These are phyloP conservation scores for Ambrosia hybrid DNA, from an alignment of 140 eudicot species.

Conservation along the genomic window DNA sequence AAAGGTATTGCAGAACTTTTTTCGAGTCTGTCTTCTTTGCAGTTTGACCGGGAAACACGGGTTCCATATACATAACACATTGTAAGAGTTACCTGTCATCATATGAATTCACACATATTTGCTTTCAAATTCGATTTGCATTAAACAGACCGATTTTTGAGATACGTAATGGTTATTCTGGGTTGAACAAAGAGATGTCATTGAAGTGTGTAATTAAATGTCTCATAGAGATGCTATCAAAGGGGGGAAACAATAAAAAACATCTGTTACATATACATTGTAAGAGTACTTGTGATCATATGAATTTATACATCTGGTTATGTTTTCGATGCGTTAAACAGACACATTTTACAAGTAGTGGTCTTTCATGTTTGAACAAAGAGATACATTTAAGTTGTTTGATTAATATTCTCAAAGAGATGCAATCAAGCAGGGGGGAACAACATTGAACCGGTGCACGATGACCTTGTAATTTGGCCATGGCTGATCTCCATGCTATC, in stretches of 20 bases:
- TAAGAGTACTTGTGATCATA: neutral
- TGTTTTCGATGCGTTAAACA: neutral
- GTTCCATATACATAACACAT: conserved; percentile 35
- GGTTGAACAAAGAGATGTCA: conserved; percentile 28
- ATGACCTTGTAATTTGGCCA: conserved; percentile 24
- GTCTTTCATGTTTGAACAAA: conserved; percentile 26
- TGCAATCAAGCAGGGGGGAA: conserved; percentile 35
- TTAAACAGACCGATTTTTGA: neutral
- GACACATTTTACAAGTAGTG: neutral
- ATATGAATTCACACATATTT: conserved; percentile 14
- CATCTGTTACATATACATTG: conserved; percentile 43
- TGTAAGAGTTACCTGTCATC: conserved; percentile 5
- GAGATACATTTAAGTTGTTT: conserved; percentile 14
- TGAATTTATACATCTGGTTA: neutral
- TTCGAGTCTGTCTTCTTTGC: conserved; percentile 48
- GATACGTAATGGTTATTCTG: too few species aligned
- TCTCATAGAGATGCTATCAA: neutral
- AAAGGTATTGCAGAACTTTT: conserved; percentile 85
- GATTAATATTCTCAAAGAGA: neutral
- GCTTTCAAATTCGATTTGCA: neutral
- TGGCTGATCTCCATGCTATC: conserved; percentile 36
- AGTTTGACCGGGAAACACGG: conserved; percentile 52
- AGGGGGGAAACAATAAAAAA: conserved; percentile 16
- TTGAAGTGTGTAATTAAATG: conserved; percentile 16
- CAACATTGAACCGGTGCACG: conserved; percentile 14